Conservation (phyloP, 192 early-diverging fungal genomes). For the Gigaspora rosea region DNA sequence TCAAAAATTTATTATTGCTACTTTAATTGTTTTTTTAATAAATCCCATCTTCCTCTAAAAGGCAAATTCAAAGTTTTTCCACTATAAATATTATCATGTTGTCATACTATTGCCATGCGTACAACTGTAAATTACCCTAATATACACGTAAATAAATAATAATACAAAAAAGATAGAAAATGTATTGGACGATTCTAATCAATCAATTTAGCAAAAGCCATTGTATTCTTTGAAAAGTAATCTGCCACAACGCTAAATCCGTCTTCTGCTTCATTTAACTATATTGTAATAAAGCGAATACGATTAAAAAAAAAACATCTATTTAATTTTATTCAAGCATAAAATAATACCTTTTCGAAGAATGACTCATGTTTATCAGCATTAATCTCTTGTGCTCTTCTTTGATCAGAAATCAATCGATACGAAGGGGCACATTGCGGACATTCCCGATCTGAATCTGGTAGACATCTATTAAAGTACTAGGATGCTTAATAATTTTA, state of each 20-base stretch:
- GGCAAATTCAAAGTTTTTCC: too few relatives aligned
- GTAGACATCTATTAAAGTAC: conserved; percentile 45
- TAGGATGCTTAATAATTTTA: not conserved
- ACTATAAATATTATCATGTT: too few relatives aligned
- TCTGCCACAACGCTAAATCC: conserved; percentile 87
- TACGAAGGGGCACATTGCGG: conserved; percentile 86
- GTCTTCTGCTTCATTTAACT: conserved; percentile 79
- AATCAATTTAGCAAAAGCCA: conserved; percentile 63
- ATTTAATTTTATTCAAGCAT: not conserved
- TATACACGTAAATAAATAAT: too few relatives aligned
- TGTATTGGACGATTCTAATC: conserved; percentile 34
- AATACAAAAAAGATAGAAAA: too few relatives aligned
- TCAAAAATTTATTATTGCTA: too few relatives aligned
- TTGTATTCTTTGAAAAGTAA: conserved; percentile 88
- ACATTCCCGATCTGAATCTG: conserved; percentile 62
- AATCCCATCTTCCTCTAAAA: too few relatives aligned
- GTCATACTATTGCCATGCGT: too few relatives aligned
- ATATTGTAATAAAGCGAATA: conserved; percentile 25
- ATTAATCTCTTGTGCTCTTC: conserved; percentile 74
- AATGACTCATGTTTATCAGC: conserved; percentile 82
- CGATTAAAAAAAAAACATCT: not conserved
- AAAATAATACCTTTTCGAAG: conserved; percentile 60
- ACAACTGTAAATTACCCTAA: too few relatives aligned
- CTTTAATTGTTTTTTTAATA: too few relatives aligned
- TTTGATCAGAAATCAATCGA: conserved; percentile 78